Percentiles rank a stretch among this genome's conserved stretches.
Evolutionary conservation across 2,329 filamentous ascomycete genomes (phyloP).

Genomic region (Alternaria consortialis): DNA sequence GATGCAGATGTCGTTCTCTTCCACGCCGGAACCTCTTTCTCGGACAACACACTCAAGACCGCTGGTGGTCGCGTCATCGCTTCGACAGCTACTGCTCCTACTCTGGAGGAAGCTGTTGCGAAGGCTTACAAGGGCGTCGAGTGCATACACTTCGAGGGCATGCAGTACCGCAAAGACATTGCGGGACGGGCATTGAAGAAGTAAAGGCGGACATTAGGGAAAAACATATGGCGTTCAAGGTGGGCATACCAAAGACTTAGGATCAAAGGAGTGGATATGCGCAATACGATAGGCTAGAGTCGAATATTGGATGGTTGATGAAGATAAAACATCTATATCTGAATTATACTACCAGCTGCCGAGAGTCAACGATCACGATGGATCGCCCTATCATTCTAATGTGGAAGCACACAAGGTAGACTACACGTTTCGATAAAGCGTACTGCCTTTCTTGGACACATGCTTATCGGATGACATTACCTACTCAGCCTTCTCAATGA

Average conservation of each 20-base stretch:
- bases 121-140: constrained; percentile 87
- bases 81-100: constrained; percentile 79
- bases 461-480: not conserved
- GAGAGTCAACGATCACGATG: not conserved
- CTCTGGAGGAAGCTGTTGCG: constrained; percentile 81
- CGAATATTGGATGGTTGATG: not conserved
- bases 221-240: constrained; percentile 4
- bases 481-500: not conserved
- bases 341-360: not conserved
- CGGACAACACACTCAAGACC: constrained; percentile 72
- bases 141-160: constrained; percentile 82
- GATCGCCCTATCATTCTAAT: too few relatives aligned
- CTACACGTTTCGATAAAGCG: not conserved
- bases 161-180: constrained; percentile 94
- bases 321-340: too few relatives aligned
- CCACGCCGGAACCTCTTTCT: constrained; percentile 84
- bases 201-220: constrained; percentile 12
- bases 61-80: constrained; percentile 93
- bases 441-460: not conserved
- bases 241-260: constrained; percentile 4
- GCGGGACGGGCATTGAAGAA: constrained; percentile 63
- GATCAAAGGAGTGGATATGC: not conserved
- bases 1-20: constrained; percentile 73
- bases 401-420: too few relatives aligned
- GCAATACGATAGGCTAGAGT: not conserved